These are phyloP conservation scores for Eucalyptus regnans DNA, from an alignment of 345 rosid species.

Conservation along the genomic window DNA sequence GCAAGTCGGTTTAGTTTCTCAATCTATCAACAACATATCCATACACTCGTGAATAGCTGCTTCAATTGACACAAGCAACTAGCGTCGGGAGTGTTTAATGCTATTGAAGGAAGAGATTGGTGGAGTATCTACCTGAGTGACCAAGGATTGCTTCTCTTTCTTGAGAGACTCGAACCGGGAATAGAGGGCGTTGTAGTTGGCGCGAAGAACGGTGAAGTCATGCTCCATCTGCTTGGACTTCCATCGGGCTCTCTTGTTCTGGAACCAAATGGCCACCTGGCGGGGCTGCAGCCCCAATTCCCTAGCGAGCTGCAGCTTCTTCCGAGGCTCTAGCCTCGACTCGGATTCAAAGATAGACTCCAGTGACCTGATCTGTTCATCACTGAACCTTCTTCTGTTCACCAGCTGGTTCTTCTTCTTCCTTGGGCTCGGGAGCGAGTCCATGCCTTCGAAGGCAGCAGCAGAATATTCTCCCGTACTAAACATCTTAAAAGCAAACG, in stretches of 20 bases:
- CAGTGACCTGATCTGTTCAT: constrained; percentile 51
- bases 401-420: not conserved
- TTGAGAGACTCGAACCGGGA: constrained; percentile 35
- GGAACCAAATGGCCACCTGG: constrained; percentile 90
- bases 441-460: not conserved
- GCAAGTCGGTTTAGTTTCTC: not conserved
- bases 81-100: not conserved
- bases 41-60: not conserved
- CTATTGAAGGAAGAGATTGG: not conserved
- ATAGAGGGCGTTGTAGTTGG: constrained; percentile 30
- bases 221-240: constrained; percentile 64
- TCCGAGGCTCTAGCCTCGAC: constrained; percentile 61
- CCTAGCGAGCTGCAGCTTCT: constrained; percentile 52
- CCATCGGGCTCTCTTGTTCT: constrained; percentile 83
- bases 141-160: constrained; percentile 51
- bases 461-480: not conserved
- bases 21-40: not conserved
- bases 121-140: constrained; percentile 27
- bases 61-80: not conserved
- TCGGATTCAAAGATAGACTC: constrained; percentile 71
- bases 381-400: constrained; percentile 54
- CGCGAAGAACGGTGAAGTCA: constrained; percentile 36
- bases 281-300: constrained; percentile 79
- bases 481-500: not conserved
- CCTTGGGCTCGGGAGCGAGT: not conserved